A percentile compares a stretch with the other conserved stretches of the same genome.
phyloP scores from a whole-genome alignment of 106 monocot species.

The Dendrobium huoshanense region DNA sequence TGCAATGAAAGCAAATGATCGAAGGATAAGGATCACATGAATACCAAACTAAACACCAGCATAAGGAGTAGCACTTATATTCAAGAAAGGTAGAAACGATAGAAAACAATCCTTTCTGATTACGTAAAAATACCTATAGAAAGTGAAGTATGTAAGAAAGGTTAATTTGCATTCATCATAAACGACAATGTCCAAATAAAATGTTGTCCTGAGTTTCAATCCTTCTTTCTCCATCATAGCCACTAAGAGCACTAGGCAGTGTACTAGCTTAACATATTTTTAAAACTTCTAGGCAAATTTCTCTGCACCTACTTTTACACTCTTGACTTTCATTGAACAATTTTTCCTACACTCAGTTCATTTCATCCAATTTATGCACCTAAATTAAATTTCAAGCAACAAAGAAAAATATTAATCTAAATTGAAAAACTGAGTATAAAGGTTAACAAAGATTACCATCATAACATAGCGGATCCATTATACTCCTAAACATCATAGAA shows the following conservation, averaged over 20 bases:
- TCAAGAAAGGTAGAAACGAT: neutral
- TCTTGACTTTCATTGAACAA: too few species aligned
- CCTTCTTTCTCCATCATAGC: neutral
- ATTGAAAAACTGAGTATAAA: neutral
- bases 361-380: too few species aligned
- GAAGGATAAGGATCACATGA: neutral
- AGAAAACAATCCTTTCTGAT: neutral
- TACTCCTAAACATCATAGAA: neutral
- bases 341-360: too few species aligned
- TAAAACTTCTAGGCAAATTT: too few species aligned
- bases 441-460: neutral
- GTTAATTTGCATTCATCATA: neutral
- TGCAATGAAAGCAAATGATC: conserved; percentile 13
- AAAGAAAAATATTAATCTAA: conserved; percentile 2
- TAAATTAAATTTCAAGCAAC: neutral
- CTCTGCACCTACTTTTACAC: too few species aligned
- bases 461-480: neutral
- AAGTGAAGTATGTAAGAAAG: neutral
- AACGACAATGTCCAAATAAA: neutral
- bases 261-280: neutral
- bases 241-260: neutral
- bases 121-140: neutral
- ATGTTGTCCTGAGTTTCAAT: neutral
- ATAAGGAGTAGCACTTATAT: neutral
- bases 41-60: neutral